Evolutionary conservation across 2,329 filamentous ascomycete genomes (phyloP).

Genomic region (Fusarium odoratissimum): DNA sequence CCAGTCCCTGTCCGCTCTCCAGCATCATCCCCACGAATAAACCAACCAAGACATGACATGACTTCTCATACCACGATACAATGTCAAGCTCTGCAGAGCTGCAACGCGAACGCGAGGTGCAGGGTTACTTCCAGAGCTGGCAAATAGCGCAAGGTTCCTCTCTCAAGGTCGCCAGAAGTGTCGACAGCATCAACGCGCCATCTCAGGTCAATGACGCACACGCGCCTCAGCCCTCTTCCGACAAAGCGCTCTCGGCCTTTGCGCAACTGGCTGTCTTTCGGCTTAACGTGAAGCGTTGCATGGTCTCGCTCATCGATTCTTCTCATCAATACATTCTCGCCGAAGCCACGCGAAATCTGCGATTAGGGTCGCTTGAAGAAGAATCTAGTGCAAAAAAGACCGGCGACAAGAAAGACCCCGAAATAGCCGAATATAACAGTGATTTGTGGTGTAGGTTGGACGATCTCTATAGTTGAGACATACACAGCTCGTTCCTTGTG

Average conservation of each 20-base stretch:
- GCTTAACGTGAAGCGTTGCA: constrained; percentile 58
- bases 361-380: constrained; percentile 49
- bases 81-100: constrained; percentile 44
- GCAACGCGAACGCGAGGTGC: constrained; percentile 50
- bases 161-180: constrained; percentile 47
- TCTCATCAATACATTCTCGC: constrained; percentile 62
- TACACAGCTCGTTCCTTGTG: no score
- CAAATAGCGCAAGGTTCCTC: constrained; percentile 48
- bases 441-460: constrained; percentile 51
- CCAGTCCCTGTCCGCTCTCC: neutral
- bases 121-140: constrained; percentile 49
- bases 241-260: constrained; percentile 57
- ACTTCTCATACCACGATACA: constrained; percentile 10
- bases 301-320: constrained; percentile 62
- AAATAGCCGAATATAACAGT: constrained; percentile 27
- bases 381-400: neutral
- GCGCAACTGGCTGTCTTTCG: constrained; percentile 63
- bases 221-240: constrained; percentile 48
- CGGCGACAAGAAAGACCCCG: neutral
- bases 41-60: constrained; percentile 18
- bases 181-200: constrained; percentile 48
- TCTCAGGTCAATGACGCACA: constrained; percentile 41
- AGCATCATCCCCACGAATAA: neutral
- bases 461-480: neutral
- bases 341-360: constrained; percentile 61